phyloP scores from a whole-genome alignment of 1,139 yeast genomes.

The Taphrina betulina region DNA sequence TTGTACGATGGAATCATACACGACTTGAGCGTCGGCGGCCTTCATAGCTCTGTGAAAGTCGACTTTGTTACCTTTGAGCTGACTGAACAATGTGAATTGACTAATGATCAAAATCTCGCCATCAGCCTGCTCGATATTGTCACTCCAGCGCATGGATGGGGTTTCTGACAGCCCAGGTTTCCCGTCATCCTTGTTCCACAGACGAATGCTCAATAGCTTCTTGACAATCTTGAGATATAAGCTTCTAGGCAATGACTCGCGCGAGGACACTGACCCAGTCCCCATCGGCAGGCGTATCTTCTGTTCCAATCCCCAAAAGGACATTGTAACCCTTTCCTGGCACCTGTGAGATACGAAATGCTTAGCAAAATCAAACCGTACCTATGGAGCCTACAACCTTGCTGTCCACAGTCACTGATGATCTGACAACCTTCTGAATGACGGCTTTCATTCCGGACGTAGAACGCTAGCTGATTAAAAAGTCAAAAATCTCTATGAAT shows the following conservation, averaged over 20 bases:
- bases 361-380: neutral
- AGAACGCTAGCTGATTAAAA: no score
- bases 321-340: constrained; percentile 15
- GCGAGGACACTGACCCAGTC: constrained; percentile 23
- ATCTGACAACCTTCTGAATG: constrained; percentile 20
- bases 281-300: constrained; percentile 11
- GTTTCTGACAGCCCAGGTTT: neutral
- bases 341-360: neutral
- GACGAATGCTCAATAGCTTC: constrained; percentile 22
- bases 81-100: constrained; percentile 82
- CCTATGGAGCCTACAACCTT: constrained; percentile 21
- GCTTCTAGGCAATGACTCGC: neutral
- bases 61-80: constrained; percentile 38
- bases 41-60: constrained; percentile 39
- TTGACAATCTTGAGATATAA: constrained; percentile 14
- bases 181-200: constrained; percentile 11
- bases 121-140: constrained; percentile 17
- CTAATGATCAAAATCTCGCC: constrained; percentile 52
- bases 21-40: constrained; percentile 56
- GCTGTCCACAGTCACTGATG: constrained; percentile 15
- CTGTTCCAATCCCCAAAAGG: constrained; percentile 19
- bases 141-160: constrained; percentile 10
- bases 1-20: constrained; percentile 63
- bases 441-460: constrained; percentile 29
- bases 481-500: no score